Evolutionary conservation across 2,329 filamentous ascomycete genomes (phyloP), one percentile per base, ranked within the genome.

Genomic region (Diaporthe capsici): DNA sequence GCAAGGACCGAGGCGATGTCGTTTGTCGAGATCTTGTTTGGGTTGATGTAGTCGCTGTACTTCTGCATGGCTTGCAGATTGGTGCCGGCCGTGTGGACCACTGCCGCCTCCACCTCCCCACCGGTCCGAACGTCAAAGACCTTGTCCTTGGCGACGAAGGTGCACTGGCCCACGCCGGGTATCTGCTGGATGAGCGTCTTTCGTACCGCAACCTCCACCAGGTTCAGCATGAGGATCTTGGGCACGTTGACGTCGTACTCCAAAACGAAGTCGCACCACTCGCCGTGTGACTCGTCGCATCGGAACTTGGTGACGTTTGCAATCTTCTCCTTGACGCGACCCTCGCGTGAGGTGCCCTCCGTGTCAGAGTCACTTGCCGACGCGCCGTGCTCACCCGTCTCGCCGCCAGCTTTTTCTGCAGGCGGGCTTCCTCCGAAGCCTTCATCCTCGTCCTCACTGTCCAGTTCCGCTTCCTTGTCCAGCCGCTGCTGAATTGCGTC

Each of bases 41-140:
- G 94, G 84, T 98, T 92, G 86, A 98, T 94, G 83, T 94, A 92
- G 81, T 97, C 91, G 80, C 93, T 91, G 84, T 95, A 97, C 76
- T 94, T 92, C 83, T 97, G 95, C 94, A 99, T 98, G 37, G 96
- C 96, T 78, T 91, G 89, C 57, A 99, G 88, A 84, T 98, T 99
- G 80, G 96, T 93, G 76, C 97, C 97, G 37, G 93, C 91, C 1
- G 95, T 96, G 80, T 95, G 90, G 73, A 98, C 91, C 58, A 92
- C 88, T 3, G 88, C 83, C 73, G 90, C 85, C 75, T 87, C 85
- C 75, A 84, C 81, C 76, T 87, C 85, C 76, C 89, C 85, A 57
- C 88, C 89, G 4, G 88, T 89, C 22, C 80, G 80, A 3, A 84
- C 79, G 76, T 90, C 86, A 55, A 83, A 83, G 13, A 88, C 80